A percentile compares a stretch with the other conserved stretches of the same genome.
phyloP scores from a whole-genome alignment of 257 asterid genomes.

The Fraxinus excelsior region DNA sequence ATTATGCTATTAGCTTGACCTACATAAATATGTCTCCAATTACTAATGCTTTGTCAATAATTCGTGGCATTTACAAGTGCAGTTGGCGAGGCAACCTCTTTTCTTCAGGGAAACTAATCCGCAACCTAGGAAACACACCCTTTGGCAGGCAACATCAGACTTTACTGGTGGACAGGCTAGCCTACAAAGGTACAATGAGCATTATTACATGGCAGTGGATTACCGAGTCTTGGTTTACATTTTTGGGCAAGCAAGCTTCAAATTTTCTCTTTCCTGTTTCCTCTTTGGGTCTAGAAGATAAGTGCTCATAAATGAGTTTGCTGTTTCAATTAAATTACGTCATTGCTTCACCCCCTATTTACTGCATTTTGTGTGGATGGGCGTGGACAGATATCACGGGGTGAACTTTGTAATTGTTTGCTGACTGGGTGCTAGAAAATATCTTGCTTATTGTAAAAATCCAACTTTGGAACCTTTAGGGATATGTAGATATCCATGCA shows the following conservation, averaged over 20 bases:
- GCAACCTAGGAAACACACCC: constrained; percentile 91
- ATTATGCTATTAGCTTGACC: neutral
- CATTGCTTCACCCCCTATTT: no score
- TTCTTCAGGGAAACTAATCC: constrained; percentile 95
- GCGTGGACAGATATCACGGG: no score
- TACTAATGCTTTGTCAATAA: neutral
- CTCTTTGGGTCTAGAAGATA: neutral
- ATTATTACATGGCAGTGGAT: neutral
- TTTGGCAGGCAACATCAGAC: constrained; percentile 94
- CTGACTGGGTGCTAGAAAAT: no score
- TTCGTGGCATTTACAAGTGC: constrained; percentile 24
- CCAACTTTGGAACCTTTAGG: neutral
- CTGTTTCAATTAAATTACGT: neutral
- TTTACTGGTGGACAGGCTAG: constrained; percentile 91
- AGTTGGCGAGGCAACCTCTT: constrained; percentile 83
- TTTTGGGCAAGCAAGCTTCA: neutral
- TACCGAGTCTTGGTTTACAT: neutral
- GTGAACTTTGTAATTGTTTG: no score
- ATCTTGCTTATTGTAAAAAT: no score
- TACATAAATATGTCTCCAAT: neutral
- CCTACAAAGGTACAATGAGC: constrained; percentile 51
- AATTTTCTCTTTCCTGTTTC: neutral
- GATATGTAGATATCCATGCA: neutral
- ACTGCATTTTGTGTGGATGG: no score
- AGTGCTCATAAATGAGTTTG: neutral